These are phyloP conservation scores for Eustoma russellianum DNA, from an alignment of 257 asterid species.

Conservation along the genomic window DNA sequence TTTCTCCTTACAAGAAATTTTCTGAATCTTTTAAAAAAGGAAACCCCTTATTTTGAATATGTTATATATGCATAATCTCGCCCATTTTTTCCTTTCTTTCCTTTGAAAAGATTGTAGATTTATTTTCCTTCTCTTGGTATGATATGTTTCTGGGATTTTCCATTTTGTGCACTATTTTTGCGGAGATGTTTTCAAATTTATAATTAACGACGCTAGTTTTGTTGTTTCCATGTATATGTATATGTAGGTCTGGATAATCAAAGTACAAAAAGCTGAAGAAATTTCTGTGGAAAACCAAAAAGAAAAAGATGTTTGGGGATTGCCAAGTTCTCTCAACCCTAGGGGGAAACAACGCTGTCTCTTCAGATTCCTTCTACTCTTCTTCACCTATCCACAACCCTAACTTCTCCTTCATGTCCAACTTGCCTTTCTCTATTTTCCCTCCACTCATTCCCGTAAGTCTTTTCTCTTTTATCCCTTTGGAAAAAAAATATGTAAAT, in stretches of 20 bases:
- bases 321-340: conserved; percentile 70
- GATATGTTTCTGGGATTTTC: too few species aligned
- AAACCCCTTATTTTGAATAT: too few species aligned
- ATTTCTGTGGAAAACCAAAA: background rate
- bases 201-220: too few species aligned
- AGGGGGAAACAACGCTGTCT: conserved; percentile 49
- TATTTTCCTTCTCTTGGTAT: too few species aligned
- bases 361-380: conserved; percentile 25
- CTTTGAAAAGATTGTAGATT: too few species aligned
- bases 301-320: conserved; percentile 71
- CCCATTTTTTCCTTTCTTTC: too few species aligned
- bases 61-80: too few species aligned
- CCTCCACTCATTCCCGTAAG: conserved; percentile 69
- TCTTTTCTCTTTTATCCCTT: background rate
- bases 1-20: too few species aligned
- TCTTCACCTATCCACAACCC: conserved; percentile 55
- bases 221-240: too few species aligned
- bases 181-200: background rate
- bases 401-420: conserved; percentile 66
- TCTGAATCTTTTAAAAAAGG: too few species aligned
- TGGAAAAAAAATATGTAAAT: background rate
- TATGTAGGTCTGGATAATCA: background rate
- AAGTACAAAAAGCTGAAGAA: background rate
- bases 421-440: conserved; percentile 74
- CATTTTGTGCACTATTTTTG: background rate